phyloP scores from a whole-genome alignment of 495 filamentous ascomycete species.

The Trichocladium antarcticum region DNA sequence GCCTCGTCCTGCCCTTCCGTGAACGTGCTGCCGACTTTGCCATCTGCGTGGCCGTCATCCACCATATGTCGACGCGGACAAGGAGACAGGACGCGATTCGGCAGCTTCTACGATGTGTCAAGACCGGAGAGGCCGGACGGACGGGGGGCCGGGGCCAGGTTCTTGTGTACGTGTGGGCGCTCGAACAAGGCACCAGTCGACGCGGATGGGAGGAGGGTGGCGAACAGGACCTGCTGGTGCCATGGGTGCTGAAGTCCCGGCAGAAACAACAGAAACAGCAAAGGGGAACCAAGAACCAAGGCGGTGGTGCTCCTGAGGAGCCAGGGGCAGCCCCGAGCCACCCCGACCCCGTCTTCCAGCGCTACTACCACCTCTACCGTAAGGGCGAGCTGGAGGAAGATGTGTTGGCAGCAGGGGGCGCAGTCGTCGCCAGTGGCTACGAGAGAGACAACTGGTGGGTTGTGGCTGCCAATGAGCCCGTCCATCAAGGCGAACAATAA shows the following conservation, averaged over 20 bases:
- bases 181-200: conserved; percentile 83
- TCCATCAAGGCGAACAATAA: conserved; percentile 7
- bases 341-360: conserved; percentile 53
- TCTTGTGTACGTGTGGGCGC: conserved; percentile 90
- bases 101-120: conserved; percentile 57
- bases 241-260: conserved; percentile 64
- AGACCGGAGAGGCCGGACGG: conserved; percentile 27
- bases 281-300: conserved; percentile 4
- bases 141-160: conserved; percentile 54
- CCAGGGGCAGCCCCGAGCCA: conserved; percentile 5
- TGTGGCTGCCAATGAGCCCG: conserved; percentile 27
- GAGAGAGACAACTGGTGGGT: conserved; percentile 99
- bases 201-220: conserved; percentile 83
- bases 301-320: conserved; percentile 6
- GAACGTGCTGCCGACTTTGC: conserved; percentile 71
- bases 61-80: conserved; percentile 79
- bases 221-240: conserved; percentile 89
- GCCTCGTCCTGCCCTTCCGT: conserved; percentile 60
- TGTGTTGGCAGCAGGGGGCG: conserved; percentile 61
- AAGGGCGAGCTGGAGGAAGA: conserved; percentile 80
- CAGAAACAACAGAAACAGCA: conserved; percentile 11
- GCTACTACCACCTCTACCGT: conserved; percentile 91
- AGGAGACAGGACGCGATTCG: conserved; percentile 64
- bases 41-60: conserved; percentile 87
- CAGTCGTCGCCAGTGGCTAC: conserved; percentile 71